phyloP scores from a whole-genome alignment of 2,329 filamentous ascomycete genomes.

The Chaetomiaceae sp. region DNA sequence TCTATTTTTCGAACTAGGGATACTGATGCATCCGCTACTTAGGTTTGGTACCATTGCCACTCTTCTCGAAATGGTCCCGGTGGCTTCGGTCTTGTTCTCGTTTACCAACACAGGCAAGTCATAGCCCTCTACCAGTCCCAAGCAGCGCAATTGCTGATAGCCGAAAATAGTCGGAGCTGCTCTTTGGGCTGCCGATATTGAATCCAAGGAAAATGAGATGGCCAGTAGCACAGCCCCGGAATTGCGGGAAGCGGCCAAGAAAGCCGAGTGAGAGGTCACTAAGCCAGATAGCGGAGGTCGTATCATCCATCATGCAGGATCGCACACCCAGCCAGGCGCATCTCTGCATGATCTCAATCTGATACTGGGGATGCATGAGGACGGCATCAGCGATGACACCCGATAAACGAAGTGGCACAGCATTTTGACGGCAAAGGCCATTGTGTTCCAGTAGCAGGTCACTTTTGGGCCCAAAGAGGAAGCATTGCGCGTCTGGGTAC shows the following conservation, averaged over 20 bases:
- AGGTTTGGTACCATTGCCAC: constrained; percentile 74
- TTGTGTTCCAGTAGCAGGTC: constrained; percentile 12
- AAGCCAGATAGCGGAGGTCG: constrained; percentile 18
- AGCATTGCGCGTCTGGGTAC: constrained; percentile 3
- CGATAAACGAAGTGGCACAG: constrained; percentile 20
- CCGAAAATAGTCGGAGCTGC: constrained; percentile 68
- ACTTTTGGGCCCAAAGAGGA: constrained; percentile 4
- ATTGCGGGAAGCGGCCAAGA: constrained; percentile 46
- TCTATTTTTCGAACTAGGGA: too few species aligned
- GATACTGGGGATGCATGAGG: constrained; percentile 9
- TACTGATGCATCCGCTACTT: constrained; percentile 10
- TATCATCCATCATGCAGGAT: constrained; percentile 19
- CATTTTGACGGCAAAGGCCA: constrained; percentile 26
- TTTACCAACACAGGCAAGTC: constrained; percentile 75
- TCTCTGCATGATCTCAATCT: constrained; percentile 7
- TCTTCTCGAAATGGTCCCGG: constrained; percentile 77
- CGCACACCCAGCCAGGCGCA: background rate
- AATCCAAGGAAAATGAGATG: constrained; percentile 51
- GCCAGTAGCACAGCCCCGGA: constrained; percentile 47
- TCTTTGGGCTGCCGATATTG: constrained; percentile 88
- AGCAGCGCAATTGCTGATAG: background rate
- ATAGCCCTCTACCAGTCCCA: background rate
- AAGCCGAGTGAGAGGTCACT: constrained; percentile 39
- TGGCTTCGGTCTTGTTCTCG: constrained; percentile 76
- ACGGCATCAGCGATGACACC: constrained; percentile 11